Evolutionary conservation across 345 rosid genomes (phyloP), one percentile per base, ranked within the genome.

Genomic region (Crucihimalaya himalaica): DNA sequence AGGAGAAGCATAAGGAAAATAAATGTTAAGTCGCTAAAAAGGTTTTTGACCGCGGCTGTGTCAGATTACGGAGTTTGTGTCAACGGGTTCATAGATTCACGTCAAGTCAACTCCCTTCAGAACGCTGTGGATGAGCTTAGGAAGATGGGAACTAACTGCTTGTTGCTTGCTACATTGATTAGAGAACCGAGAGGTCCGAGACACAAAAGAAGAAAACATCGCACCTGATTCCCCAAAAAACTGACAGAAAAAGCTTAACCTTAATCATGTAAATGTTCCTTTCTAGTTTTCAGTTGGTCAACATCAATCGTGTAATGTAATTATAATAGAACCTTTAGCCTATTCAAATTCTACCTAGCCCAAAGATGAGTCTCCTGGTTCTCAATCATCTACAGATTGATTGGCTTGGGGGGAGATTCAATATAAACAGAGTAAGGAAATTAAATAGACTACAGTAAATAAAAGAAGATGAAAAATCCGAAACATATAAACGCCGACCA

Each of bases 51-150:
- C n/a, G 61, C 68, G 11, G 72, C 67, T 35, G 76, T 77, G 5
- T 70, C 76, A 14, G 76, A 77, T 64, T 77, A 21, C 16, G 80
- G 80, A 6, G 72, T 25, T 47, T 77, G 80, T 37, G 68, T 65
- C 16, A 7, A 77, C 8, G 63, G 15, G 54, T 77, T 77, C 8
- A 11, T 71, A 31, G 56, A 57, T 7, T 10, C 76, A 3, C 76
- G 10, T 48, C 80, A 77, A 32, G 63, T 77, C 25, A 71, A 77
- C 7, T 16, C 32, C 15, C 19, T 71, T 70, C 80, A 77, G 32
- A 64, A 77, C 19, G 46, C 34, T 64, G 80, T 55, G 1, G 80
- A 65, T 32, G 62, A 48, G 76, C 19, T 77, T 6, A 71, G 76
- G 68, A 77, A 77, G 63, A 77, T 66, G 5, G 76, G 50, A 19